Evolutionary conservation across 495 filamentous ascomycete species (phyloP).

Genomic region (Neurospora cerealis): DNA sequence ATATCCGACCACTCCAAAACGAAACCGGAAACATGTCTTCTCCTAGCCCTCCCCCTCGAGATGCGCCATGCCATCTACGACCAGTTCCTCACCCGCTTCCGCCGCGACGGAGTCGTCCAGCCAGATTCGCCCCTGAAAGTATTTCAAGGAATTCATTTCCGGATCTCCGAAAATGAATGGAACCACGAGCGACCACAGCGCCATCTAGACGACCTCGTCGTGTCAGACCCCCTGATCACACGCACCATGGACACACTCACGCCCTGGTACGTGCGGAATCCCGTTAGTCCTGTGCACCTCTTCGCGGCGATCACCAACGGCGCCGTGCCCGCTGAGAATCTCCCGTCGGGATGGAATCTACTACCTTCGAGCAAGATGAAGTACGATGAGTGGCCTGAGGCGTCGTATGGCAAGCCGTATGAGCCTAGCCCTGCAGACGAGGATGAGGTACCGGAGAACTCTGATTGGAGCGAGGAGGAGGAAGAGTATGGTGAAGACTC

Average conservation of each 20-base stretch:
- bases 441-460: neutral
- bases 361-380: neutral
- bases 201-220: neutral
- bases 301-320: neutral
- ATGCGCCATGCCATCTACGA: neutral
- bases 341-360: neutral
- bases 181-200: neutral
- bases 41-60: slow-evolving; percentile 1
- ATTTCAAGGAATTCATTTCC: neutral
- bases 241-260: neutral
- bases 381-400: neutral
- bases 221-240: neutral
- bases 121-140: too few relatives aligned
- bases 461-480: neutral
- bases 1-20: neutral
- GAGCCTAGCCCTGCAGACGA: neutral
- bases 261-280: neutral
- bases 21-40: neutral
- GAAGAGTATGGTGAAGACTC: neutral
- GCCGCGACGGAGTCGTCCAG: neutral
- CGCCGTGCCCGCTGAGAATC: neutral
- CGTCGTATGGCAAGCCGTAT: neutral
- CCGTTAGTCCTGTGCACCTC: neutral
- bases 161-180: neutral
- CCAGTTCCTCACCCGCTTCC: neutral